These are phyloP conservation scores for Discostella stelligera DNA, from an alignment of 352 stramenopile genomes.

Conservation along the genomic window DNA sequence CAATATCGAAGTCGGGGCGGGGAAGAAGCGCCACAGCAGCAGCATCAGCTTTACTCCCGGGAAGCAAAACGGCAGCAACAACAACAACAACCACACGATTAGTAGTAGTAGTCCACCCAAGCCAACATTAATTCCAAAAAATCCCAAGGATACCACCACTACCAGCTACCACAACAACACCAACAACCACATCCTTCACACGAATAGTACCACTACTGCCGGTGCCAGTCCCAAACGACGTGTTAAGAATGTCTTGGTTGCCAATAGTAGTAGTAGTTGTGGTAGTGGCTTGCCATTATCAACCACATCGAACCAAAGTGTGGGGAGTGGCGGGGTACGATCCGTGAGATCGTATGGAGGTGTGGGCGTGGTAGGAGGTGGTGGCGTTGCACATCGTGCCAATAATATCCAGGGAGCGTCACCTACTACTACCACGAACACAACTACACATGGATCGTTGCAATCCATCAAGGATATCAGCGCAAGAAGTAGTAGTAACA, in stretches of 20 bases:
- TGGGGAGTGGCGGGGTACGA: not conserved
- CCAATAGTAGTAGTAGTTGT: not conserved
- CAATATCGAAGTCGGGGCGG: not conserved
- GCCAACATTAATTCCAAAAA: not conserved
- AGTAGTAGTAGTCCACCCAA: not conserved
- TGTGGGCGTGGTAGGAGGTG: not conserved
- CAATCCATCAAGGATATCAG: constrained; percentile 11
- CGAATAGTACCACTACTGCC: not conserved
- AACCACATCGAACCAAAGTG: not conserved
- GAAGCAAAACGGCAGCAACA: not conserved
- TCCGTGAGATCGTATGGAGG: not conserved
- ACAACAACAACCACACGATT: not conserved
- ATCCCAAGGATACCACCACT: constrained; percentile 1
- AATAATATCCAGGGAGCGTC: not conserved
- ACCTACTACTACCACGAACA: not conserved
- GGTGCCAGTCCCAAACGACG: constrained; percentile 7
- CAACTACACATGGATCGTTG: not conserved
- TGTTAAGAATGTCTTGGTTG: not conserved
- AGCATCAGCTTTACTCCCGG: not conserved
- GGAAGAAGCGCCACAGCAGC: too few species aligned
- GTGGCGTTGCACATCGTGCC: not conserved
- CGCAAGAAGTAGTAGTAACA: not conserved
- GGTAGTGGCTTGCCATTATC: not conserved
- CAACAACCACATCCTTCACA: not conserved
- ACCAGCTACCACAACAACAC: not conserved